These are phyloP conservation scores for Groenewaldozyma tartarivorans DNA, from an alignment of 805 yeast genomes.

Conservation along the genomic window DNA sequence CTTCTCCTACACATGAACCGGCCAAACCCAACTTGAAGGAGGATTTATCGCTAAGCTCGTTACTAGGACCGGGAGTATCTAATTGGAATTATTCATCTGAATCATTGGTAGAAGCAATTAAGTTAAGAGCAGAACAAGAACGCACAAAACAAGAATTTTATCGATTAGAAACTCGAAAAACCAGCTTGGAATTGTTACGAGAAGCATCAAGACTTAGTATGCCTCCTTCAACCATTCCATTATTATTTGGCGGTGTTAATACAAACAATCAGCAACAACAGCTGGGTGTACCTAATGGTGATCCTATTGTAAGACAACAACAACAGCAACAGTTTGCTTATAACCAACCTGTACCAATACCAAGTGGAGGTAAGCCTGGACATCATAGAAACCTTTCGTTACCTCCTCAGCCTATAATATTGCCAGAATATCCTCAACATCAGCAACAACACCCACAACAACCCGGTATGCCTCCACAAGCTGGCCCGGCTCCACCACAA, in stretches of 20 bases:
- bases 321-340: too few relatives aligned
- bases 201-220: conserved; percentile 51
- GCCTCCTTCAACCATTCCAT: conserved; percentile 56
- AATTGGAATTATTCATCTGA: conserved; percentile 50
- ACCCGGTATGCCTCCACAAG: conserved; percentile 13
- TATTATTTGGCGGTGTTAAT: conserved; percentile 35
- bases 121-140: conserved; percentile 63
- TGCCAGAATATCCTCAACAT: conserved; percentile 1
- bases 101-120: conserved; percentile 49
- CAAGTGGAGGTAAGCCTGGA: too few relatives aligned
- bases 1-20: too few relatives aligned
- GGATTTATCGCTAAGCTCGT: conserved; percentile 12
- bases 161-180: conserved; percentile 50
- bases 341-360: too few relatives aligned
- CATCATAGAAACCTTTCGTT: conserved; percentile 21
- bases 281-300: too few relatives aligned
- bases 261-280: too few relatives aligned
- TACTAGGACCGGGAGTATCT: conserved; percentile 46
- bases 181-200: conserved; percentile 52
- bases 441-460: conserved; percentile 7
- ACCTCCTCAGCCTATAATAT: conserved; percentile 14
- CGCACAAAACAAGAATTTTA: conserved; percentile 72
- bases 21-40: too few relatives aligned
- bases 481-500: too few relatives aligned
- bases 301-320: too few relatives aligned